These are phyloP conservation scores for Solanum pimpinellifolium DNA, from an alignment of 257 asterid genomes.

Conservation along the genomic window DNA sequence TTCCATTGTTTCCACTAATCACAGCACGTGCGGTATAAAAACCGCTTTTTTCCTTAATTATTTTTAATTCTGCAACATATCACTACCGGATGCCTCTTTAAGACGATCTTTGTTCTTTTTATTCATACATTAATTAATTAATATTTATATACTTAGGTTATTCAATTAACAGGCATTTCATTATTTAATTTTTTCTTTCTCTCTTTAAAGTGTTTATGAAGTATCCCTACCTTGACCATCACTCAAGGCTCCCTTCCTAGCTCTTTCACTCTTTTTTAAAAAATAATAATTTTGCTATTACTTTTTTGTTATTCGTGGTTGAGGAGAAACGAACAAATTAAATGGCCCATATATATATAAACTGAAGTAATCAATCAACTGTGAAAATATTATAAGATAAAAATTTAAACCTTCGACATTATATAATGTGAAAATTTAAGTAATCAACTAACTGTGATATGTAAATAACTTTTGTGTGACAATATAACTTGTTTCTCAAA, in stretches of 20 bases:
- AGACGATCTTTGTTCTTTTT: not conserved
- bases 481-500: too few relatives aligned
- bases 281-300: not conserved
- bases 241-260: constrained; percentile 6
- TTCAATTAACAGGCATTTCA: not conserved
- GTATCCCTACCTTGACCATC: constrained; percentile 13
- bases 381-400: too few relatives aligned
- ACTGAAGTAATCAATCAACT: too few relatives aligned
- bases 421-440: too few relatives aligned
- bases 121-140: not conserved
- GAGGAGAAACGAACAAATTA: not conserved
- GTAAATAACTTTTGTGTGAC: too few relatives aligned
- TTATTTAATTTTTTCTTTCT: not conserved
- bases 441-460: too few relatives aligned
- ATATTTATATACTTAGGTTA: not conserved
- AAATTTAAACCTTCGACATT: too few relatives aligned
- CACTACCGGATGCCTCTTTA: not conserved
- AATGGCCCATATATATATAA: not conserved
- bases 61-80: not conserved
- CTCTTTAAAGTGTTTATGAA: constrained; percentile 10
- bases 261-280: not conserved
- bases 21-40: not conserved
- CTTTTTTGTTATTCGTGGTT: not conserved
- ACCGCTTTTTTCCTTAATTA: not conserved
- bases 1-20: not conserved